Evolutionary conservation across 345 rosid species (phyloP).

Genomic region (Conringia planisiliqua): DNA sequence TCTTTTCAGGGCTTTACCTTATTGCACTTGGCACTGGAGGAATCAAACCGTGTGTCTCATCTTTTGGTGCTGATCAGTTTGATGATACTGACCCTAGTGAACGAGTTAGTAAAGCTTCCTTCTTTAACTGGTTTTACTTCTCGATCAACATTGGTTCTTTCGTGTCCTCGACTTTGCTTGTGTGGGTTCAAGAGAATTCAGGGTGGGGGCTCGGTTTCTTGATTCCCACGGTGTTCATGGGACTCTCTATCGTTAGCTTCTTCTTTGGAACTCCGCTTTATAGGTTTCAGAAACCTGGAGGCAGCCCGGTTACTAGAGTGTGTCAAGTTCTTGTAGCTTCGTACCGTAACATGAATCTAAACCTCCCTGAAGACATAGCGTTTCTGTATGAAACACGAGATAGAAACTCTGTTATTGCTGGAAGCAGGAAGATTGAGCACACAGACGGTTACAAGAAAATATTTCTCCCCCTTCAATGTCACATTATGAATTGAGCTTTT

Average conservation of each 20-base stretch:
- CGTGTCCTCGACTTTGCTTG: slow-evolving; percentile 63
- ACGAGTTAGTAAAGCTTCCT: slow-evolving; percentile 69
- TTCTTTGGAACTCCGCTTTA: slow-evolving; percentile 74
- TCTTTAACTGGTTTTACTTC: slow-evolving; percentile 54
- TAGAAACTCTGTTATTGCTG: slow-evolving; percentile 50
- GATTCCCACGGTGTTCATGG: slow-evolving; percentile 83
- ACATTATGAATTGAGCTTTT: background rate
- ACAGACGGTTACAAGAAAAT: slow-evolving; percentile 56
- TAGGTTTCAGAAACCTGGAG: slow-evolving; percentile 74
- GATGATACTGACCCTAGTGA: slow-evolving; percentile 76
- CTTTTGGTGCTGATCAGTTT: slow-evolving; percentile 88
- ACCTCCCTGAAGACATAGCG: slow-evolving; percentile 52
- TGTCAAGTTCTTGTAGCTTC: slow-evolving; percentile 79
- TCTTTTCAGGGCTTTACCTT: too few species aligned
- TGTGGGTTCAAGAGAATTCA: slow-evolving; percentile 77
- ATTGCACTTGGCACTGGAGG: slow-evolving; percentile 68
- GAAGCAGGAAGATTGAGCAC: slow-evolving; percentile 70
- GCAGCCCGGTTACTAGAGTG: slow-evolving; percentile 77
- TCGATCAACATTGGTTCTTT: slow-evolving; percentile 62
- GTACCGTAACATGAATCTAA: slow-evolving; percentile 49
- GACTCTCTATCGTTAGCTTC: slow-evolving; percentile 63
- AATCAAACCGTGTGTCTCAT: slow-evolving; percentile 85
- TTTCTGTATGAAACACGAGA: slow-evolving; percentile 60
- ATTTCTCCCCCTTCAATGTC: background rate
- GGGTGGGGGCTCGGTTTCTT: slow-evolving; percentile 90